Conservation (phyloP, 306 rosid species). For the Spatholobus suberectus region DNA sequence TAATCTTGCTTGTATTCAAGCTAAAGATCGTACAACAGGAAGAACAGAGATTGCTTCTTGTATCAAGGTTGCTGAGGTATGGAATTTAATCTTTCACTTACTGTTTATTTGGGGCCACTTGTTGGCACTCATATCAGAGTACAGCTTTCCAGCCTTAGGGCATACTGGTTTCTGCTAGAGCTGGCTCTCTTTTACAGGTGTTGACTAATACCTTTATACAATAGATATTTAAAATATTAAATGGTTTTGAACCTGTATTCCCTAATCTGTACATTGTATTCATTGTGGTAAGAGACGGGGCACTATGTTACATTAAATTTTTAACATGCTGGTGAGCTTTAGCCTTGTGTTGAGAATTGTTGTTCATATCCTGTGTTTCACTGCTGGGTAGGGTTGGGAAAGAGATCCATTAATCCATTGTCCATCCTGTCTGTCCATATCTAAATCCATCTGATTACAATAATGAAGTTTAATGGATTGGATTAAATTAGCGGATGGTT, state of each 20-base stretch:
- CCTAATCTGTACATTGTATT: background rate
- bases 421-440: background rate
- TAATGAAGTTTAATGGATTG: background rate
- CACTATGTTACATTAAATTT: background rate
- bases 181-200: background rate
- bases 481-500: background rate
- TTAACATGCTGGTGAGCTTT: constrained; percentile 18
- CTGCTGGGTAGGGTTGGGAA: background rate
- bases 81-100: constrained; percentile 35
- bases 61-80: constrained; percentile 85
- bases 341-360: constrained; percentile 20
- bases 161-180: constrained; percentile 4
- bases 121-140: constrained; percentile 22
- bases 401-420: background rate
- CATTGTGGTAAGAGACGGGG: background rate
- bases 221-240: background rate
- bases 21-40: constrained; percentile 79
- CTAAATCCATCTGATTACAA: background rate
- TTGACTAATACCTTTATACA: background rate
- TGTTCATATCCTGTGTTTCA: constrained; percentile 15
- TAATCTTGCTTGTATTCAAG: constrained; percentile 86
- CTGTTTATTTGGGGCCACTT: constrained; percentile 21
- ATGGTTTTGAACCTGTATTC: constrained; percentile 25
- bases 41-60: constrained; percentile 91
- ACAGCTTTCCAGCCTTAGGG: constrained; percentile 3